Evolutionary conservation across 2,329 filamentous ascomycete genomes (phyloP).

Genomic region (Fusarium pilosicola): DNA sequence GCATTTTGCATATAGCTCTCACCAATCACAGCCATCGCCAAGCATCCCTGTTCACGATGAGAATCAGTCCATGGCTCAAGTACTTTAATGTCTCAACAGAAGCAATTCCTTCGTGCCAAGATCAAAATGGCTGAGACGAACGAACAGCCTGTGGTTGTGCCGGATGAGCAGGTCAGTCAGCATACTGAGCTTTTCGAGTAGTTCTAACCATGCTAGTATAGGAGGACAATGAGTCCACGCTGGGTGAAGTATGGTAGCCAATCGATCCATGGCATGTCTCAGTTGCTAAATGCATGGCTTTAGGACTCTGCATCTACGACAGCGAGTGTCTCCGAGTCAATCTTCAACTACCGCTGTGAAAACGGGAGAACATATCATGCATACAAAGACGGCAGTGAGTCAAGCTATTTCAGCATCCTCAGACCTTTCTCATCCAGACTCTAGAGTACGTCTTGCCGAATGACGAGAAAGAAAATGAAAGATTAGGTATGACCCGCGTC

Average conservation of each 20-base stretch:
- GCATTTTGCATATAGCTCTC: background rate
- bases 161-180: background rate
- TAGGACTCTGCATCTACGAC: background rate
- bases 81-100: background rate
- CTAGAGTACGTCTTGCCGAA: constrained; percentile 1
- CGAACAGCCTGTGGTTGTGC: background rate
- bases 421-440: background rate
- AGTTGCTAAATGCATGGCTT: background rate
- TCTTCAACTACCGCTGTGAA: background rate
- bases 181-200: accelerated
- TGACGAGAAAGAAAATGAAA: background rate
- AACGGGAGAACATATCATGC: background rate
- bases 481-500: background rate
- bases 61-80: background rate
- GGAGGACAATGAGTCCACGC: background rate
- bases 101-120: background rate
- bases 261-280: accelerated
- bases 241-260: background rate
- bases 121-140: background rate
- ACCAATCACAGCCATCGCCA: background rate
- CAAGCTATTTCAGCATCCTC: accelerated
- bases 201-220: background rate
- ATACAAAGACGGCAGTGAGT: background rate
- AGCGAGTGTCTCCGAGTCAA: background rate
- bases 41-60: background rate